Conservation (phyloP, 306 rosid genomes). For the Potentilla sterilis region DNA sequence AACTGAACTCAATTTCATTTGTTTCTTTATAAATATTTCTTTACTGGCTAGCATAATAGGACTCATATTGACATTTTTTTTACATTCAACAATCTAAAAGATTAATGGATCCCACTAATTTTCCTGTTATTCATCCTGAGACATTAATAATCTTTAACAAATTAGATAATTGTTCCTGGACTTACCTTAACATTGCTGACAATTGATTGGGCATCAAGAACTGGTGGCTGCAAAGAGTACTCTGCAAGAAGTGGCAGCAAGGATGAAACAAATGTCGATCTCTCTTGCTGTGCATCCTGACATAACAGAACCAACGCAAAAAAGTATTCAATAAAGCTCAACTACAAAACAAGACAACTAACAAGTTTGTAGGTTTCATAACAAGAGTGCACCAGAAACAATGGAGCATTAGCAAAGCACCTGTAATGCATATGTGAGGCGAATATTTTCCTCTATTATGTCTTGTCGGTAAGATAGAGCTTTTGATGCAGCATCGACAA, state of each 20-base stretch:
- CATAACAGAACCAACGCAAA: slow-evolving; percentile 33
- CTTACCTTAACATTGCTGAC: slow-evolving; percentile 92
- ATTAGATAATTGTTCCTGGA: not conserved
- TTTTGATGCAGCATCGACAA: slow-evolving; percentile 56
- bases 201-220: slow-evolving; percentile 83
- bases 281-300: slow-evolving; percentile 93
- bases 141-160: not conserved
- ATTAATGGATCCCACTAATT: not conserved
- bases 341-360: slow-evolving; percentile 5
- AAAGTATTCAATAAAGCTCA: slow-evolving; percentile 18
- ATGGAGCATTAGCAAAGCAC: slow-evolving; percentile 23
- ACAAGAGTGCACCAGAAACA: not conserved
- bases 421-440: slow-evolving; percentile 65
- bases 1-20: not conserved
- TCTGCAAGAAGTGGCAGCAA: slow-evolving; percentile 93
- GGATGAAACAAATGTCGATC: slow-evolving; percentile 80
- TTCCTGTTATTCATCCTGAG: not conserved
- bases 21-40: not conserved
- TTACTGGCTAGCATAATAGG: not conserved
- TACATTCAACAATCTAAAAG: not conserved
- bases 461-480: slow-evolving; percentile 69
- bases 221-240: slow-evolving; percentile 87
- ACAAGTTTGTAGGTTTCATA: not conserved
- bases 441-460: slow-evolving; percentile 93
- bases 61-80: not conserved